Conservation (phyloP, 306 rosid species). For the Cucurbita maxima region DNA sequence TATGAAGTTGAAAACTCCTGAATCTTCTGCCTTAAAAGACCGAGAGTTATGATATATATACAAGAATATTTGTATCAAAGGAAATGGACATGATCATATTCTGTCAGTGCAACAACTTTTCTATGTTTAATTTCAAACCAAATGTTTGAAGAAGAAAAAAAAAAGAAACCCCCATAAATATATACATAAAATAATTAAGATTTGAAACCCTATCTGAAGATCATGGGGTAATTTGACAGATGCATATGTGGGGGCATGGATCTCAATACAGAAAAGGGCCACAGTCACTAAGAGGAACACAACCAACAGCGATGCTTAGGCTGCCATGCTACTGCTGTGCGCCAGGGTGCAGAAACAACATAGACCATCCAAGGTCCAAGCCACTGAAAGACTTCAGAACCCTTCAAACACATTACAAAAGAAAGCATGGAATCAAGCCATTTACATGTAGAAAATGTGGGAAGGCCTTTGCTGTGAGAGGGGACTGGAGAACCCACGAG, state of each 20-base stretch:
- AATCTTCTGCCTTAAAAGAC: not conserved
- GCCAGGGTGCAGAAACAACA: conserved; percentile 78
- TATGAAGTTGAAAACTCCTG: conserved; percentile 1
- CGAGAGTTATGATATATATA: not conserved
- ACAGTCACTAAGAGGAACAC: conserved; percentile 78
- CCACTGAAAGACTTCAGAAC: conserved; percentile 84
- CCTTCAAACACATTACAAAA: conserved; percentile 91
- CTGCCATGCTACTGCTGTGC: conserved; percentile 88
- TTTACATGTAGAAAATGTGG: conserved; percentile 80
- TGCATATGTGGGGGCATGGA: conserved; percentile 99
- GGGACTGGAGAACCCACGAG: conserved; percentile 97
- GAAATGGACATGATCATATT: not conserved
- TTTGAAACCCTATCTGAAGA: no score
- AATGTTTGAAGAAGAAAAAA: no score
- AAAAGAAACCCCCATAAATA: no score
- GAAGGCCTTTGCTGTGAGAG: conserved; percentile 87
- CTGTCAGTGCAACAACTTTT: not conserved
- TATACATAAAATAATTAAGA: not conserved
- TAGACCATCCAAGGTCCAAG: conserved; percentile 78
- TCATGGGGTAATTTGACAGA: not conserved
- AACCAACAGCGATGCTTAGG: conserved; percentile 91
- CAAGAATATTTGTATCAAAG: not conserved
- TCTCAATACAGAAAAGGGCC: conserved; percentile 86
- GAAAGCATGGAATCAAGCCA: conserved; percentile 86
- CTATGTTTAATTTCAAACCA: not conserved